Conservation (phyloP, 1,284 basidiomycete species). For the Trametes hirsuta region DNA sequence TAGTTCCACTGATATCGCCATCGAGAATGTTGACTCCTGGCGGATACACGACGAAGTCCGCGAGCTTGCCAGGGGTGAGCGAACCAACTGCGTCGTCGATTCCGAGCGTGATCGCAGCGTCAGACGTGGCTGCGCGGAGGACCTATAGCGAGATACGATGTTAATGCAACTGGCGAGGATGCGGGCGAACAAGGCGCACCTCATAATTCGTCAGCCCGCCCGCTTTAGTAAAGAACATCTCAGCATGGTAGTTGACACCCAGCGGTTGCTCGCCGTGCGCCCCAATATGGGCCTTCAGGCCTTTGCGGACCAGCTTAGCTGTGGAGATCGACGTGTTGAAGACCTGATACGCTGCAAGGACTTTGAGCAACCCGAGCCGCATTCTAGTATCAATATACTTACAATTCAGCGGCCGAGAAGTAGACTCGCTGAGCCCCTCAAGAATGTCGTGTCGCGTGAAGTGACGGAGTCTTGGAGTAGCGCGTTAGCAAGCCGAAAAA, state of each 20-base stretch:
- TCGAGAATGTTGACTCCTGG: slow-evolving; percentile 58
- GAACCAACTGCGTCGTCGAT: slow-evolving; percentile 63
- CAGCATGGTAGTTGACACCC: slow-evolving; percentile 74
- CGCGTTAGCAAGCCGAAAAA: background rate
- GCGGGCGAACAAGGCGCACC: slow-evolving; percentile 30
- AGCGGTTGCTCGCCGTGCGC: slow-evolving; percentile 77
- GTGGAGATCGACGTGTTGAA: slow-evolving; percentile 71
- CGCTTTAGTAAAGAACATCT: slow-evolving; percentile 63
- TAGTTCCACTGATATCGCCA: slow-evolving; percentile 52
- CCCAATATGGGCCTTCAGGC: slow-evolving; percentile 66
- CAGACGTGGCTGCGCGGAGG: slow-evolving; percentile 64
- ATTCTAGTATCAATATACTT: slow-evolving; percentile 27
- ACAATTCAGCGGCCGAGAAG: slow-evolving; percentile 61
- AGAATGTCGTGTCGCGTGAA: slow-evolving; percentile 68
- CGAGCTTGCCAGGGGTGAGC: slow-evolving; percentile 64
- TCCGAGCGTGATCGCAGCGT: slow-evolving; percentile 66
- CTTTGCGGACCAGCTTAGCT: slow-evolving; percentile 66
- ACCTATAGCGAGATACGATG: slow-evolving; percentile 45
- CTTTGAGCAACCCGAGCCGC: background rate
- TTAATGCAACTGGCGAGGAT: background rate
- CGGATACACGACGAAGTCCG: slow-evolving; percentile 68
- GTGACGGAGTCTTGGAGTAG: slow-evolving; percentile 50
- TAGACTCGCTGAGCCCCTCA: slow-evolving; percentile 63
- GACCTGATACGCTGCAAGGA: slow-evolving; percentile 54
- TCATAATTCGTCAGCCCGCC: slow-evolving; percentile 60